phyloP scores from a whole-genome alignment of 176 grass and related monocot species.

The Leersia perrieri region DNA sequence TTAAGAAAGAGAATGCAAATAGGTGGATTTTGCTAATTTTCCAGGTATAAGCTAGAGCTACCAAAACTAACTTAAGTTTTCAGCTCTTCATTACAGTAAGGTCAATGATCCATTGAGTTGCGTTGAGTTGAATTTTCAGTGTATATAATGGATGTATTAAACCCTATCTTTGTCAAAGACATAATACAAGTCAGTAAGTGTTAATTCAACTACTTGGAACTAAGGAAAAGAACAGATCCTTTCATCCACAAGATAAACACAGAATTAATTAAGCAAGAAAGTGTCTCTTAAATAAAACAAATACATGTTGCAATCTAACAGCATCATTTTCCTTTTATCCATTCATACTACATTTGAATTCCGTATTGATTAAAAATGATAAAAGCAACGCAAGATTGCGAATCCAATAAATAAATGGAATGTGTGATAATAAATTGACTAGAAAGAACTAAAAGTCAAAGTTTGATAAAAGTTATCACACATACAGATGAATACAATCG shows the following conservation, averaged over 20 bases:
- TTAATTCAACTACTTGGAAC: conserved; percentile 5
- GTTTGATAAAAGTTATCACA: conserved; percentile 12
- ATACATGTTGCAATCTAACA: background rate
- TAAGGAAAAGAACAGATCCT: background rate
- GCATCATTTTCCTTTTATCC: background rate
- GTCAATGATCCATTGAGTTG: background rate
- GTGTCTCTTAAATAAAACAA: background rate
- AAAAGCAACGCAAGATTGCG: background rate
- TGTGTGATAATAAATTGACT: background rate
- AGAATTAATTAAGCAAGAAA: background rate
- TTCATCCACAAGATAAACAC: background rate
- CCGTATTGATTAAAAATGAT: background rate
- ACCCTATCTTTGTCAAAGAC: conserved; percentile 8
- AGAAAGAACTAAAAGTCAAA: conserved; percentile 7
- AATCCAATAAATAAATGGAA: background rate
- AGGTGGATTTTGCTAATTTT: conserved; percentile 4
- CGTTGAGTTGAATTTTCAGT: conserved; percentile 4
- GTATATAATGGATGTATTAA: background rate
- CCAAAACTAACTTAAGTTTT: conserved; percentile 6
- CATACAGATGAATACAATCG: conserved; percentile 70
- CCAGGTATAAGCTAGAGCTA: conserved; percentile 3
- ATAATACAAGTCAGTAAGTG: background rate
- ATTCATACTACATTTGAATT: background rate
- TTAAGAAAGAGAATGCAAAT: conserved; percentile 12
- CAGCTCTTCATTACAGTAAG: background rate